Percentiles rank a stretch among this genome's conserved stretches.
Evolutionary conservation across 371 early-diverging fungal species (phyloP).

Genomic region (Rhizopus arrhizus): DNA sequence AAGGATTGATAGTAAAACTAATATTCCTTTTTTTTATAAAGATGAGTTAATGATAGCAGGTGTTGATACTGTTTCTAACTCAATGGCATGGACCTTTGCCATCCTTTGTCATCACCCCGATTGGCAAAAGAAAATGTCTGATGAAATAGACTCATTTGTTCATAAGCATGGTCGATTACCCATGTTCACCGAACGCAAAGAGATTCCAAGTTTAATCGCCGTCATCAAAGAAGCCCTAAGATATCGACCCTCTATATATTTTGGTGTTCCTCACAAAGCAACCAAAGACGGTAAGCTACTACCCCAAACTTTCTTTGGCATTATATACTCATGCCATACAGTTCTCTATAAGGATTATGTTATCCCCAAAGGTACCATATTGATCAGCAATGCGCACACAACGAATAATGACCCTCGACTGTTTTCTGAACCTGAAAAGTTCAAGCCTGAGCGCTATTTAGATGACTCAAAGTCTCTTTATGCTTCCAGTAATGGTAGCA

Average conservation of each 20-base stretch:
- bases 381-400: conserved; percentile 17
- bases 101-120: conserved; percentile 22
- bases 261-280: conserved; percentile 18
- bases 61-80: conserved; percentile 13
- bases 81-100: conserved; percentile 13
- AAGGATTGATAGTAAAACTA: neutral
- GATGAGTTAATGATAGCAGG: conserved; percentile 23
- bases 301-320: neutral
- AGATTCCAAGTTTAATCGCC: conserved; percentile 13
- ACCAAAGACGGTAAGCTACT: conserved; percentile 14
- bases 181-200: conserved; percentile 12
- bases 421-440: conserved; percentile 23
- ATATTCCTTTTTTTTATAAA: neutral
- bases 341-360: conserved; percentile 21
- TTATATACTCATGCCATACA: neutral
- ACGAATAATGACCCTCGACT: conserved; percentile 3
- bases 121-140: conserved; percentile 4
- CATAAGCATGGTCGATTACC: conserved; percentile 12
- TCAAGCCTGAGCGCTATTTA: conserved; percentile 31
- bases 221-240: conserved; percentile 22
- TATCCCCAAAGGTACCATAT: conserved; percentile 21
- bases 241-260: conserved; percentile 8
- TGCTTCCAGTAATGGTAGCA: conserved; percentile 11
- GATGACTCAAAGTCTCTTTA: conserved; percentile 13
- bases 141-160: conserved; percentile 21